Base-by-base conservation (phyloP, 106 monocot species). In the Allium fistulosum region DNA sequence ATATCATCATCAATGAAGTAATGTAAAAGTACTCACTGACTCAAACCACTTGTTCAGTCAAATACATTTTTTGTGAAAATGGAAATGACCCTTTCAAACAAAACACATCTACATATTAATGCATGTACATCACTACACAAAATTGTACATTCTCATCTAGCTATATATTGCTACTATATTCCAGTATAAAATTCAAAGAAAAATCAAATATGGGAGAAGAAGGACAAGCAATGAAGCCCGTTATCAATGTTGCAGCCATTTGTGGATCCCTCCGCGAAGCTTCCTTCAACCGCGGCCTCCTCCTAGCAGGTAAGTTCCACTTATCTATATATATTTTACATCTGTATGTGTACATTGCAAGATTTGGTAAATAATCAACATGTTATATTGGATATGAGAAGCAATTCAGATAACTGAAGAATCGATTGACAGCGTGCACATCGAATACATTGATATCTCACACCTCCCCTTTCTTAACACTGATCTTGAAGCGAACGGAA, bases 201-300 rank as follows among this genome's bases (percentile, higher is more conserved):
- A 53, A 63, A 65, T 47, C 12, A 28, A 66, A 52, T 56, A 52
- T 48, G n/a, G 22, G 22, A 8, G 53, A 14, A 46, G 26, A 51
- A 58, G 15, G 53, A 4, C 17, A 4, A 16, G 63, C 60, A 51
- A 47, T 60, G 16, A 65, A 61, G n/a, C 66, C 75, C 12, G 15
- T 66, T 15, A 56, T 80, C 49, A 76, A 57, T 11, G 71, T 80
- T 2, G 76, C 80, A 46, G 80, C 75, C 27, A 71, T 80, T 67
- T 72, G 63, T 71, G 80, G 80, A 52, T 80, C 80, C 9, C 75
- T 80, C 51, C 80, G 80, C 66, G 65, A 28, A 50, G 80, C 71
- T 10, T 80, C 80, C 26, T 66, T 8, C 67, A 80, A 80, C 67
- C 66, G 66, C 48, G 80, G 80, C 65, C 76, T 80, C 75, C 70